Percentiles rank a stretch among this genome's conserved stretches.
Evolutionary conservation across 257 asterid species (phyloP).

Genomic region (Solanum virginianum): DNA sequence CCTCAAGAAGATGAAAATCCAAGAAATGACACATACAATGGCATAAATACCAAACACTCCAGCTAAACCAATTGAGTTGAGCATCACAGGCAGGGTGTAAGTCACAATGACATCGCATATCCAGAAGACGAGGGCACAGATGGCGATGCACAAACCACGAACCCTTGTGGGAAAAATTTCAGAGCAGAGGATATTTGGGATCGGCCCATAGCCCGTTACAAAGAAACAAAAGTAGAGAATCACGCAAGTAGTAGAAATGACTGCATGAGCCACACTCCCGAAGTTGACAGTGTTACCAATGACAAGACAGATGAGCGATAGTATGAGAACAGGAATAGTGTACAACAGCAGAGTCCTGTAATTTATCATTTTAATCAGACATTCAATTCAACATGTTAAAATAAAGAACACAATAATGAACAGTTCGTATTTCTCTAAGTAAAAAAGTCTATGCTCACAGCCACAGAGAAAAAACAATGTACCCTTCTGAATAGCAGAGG

Average conservation of each 20-base stretch:
- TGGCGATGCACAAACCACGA: conserved; percentile 89
- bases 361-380: neutral
- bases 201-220: conserved; percentile 84
- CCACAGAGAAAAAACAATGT: too few relatives aligned
- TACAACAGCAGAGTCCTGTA: conserved; percentile 67
- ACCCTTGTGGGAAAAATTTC: conserved; percentile 85
- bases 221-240: conserved; percentile 77
- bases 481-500: too few relatives aligned
- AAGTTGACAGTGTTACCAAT: conserved; percentile 49
- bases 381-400: neutral
- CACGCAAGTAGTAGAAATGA: conserved; percentile 66
- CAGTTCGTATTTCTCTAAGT: neutral
- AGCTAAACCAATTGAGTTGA: conserved; percentile 58
- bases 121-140: conserved; percentile 83
- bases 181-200: conserved; percentile 81
- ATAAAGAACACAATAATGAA: neutral
- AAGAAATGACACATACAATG: conserved; percentile 49
- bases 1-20: conserved; percentile 60
- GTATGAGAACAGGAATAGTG: conserved; percentile 61
- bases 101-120: conserved; percentile 83
- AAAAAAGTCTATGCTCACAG: too few relatives aligned
- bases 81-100: conserved; percentile 69
- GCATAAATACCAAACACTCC: conserved; percentile 79
- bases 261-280: conserved; percentile 50
- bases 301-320: conserved; percentile 51